phyloP scores from a whole-genome alignment of 2,329 filamentous ascomycete genomes.

The Stagonosporopsis chrysanthemi region DNA sequence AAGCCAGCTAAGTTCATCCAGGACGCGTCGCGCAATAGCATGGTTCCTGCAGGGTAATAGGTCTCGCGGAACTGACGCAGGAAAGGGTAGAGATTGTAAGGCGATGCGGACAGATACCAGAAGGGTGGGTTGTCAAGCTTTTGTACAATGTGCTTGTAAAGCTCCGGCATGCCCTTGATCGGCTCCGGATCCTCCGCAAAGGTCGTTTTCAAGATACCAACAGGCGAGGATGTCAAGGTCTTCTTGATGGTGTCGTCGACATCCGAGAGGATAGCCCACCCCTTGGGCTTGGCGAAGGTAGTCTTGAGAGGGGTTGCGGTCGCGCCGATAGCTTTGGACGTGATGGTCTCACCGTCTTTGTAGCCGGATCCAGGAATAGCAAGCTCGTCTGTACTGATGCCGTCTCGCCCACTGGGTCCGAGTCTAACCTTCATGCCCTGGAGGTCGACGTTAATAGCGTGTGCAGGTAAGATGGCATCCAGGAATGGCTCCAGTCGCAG shows the following conservation, averaged over 20 bases:
- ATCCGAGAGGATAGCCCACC: conserved; percentile 88
- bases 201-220: conserved; percentile 82
- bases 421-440: conserved; percentile 54
- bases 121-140: conserved; percentile 71
- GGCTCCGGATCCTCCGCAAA: conserved; percentile 79
- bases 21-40: conserved; percentile 83
- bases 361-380: conserved; percentile 58
- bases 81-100: conserved; percentile 93
- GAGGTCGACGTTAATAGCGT: conserved; percentile 72
- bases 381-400: conserved; percentile 69
- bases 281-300: conserved; percentile 75
- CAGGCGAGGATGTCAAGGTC: conserved; percentile 79
- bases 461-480: conserved; percentile 75
- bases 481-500: conserved; percentile 78
- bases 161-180: conserved; percentile 81
- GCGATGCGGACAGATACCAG: conserved; percentile 93
- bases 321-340: conserved; percentile 41
- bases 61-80: conserved; percentile 74
- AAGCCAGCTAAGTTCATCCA: conserved; percentile 87
- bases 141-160: conserved; percentile 73
- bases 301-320: conserved; percentile 69
- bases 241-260: conserved; percentile 96
- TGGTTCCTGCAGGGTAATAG: conserved; percentile 77
- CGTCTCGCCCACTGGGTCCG: conserved; percentile 74
- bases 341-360: conserved; percentile 43